Evolutionary conservation across 129 eudicot species (phyloP).

Genomic region (Tanacetum coccineum): DNA sequence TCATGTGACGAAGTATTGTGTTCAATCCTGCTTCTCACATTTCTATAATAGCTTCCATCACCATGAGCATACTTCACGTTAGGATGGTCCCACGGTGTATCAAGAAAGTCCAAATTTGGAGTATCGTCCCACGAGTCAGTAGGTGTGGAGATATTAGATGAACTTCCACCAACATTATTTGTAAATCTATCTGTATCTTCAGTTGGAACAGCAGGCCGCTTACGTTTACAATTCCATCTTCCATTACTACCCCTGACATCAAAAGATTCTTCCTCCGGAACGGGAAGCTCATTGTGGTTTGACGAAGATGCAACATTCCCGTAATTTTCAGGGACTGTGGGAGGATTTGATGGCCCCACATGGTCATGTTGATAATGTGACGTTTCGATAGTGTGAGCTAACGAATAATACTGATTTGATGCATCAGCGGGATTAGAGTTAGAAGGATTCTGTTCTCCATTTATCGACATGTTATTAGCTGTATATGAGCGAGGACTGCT

Average conservation of each 20-base stretch:
- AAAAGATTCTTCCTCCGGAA: constrained; percentile 34
- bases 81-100: constrained; percentile 39
- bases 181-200: constrained; percentile 34
- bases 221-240: constrained; percentile 48
- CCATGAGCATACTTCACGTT: constrained; percentile 31
- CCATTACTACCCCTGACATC: constrained; percentile 33
- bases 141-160: constrained; percentile 34
- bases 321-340: constrained; percentile 36
- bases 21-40: constrained; percentile 53
- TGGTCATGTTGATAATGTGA: constrained; percentile 40
- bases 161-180: constrained; percentile 29
- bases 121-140: constrained; percentile 44
- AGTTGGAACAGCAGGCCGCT: constrained; percentile 35
- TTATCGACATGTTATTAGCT: constrained; percentile 34
- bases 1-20: constrained; percentile 29
- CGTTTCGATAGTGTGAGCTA: constrained; percentile 30
- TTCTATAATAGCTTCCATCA: constrained; percentile 42
- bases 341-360: constrained; percentile 39
- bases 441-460: constrained; percentile 35
- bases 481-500: constrained; percentile 41
- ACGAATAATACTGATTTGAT: constrained; percentile 35
- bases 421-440: constrained; percentile 37
- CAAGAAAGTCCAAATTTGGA: constrained; percentile 33
- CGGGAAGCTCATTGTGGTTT: constrained; percentile 29
- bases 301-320: constrained; percentile 48